Percentiles rank a stretch among this genome's conserved stretches.
Evolutionary conservation across 1,284 basidiomycete species (phyloP).

Genomic region (Heterobasidion annosum): DNA sequence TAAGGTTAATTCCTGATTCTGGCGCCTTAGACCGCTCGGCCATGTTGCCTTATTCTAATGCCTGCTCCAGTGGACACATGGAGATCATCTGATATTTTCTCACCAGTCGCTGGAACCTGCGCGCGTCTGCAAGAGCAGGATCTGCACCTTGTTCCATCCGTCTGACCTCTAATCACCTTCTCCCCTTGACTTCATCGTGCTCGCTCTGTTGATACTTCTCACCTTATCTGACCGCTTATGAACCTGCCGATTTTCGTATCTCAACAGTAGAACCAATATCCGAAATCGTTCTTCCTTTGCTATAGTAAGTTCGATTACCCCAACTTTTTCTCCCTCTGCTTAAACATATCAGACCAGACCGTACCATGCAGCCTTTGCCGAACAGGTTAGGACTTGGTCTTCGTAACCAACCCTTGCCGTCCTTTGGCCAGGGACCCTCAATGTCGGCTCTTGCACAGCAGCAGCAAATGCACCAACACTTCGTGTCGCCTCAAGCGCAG

Average conservation of each 20-base stretch:
- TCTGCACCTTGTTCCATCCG: too few species aligned
- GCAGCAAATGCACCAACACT: slow-evolving; percentile 58
- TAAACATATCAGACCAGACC: neutral
- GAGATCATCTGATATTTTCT: too few species aligned
- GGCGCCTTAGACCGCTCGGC: slow-evolving; percentile 25
- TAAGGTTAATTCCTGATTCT: slow-evolving; percentile 15
- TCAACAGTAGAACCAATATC: too few species aligned
- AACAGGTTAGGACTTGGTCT: slow-evolving; percentile 79
- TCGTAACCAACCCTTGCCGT: slow-evolving; percentile 67
- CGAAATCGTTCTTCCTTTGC: neutral
- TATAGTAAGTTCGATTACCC: neutral
- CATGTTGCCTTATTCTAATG: slow-evolving; percentile 14
- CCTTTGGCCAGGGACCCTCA: slow-evolving; percentile 81
- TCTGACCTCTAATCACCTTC: too few species aligned
- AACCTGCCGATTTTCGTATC: too few species aligned
- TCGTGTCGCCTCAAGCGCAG: slow-evolving; percentile 48
- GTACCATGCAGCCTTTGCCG: slow-evolving; percentile 52
- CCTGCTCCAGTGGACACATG: too few species aligned
- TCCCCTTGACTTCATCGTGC: too few species aligned
- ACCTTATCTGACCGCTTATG: too few species aligned
- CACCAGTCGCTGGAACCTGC: too few species aligned
- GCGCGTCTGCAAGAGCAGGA: too few species aligned
- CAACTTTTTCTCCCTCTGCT: neutral
- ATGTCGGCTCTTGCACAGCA: slow-evolving; percentile 80
- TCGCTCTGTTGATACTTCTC: too few species aligned